Percentiles rank a stretch among this genome's conserved stretches.
Conservation (phyloP, 345 rosid genomes). For the Salix arbutifolia region DNA sequence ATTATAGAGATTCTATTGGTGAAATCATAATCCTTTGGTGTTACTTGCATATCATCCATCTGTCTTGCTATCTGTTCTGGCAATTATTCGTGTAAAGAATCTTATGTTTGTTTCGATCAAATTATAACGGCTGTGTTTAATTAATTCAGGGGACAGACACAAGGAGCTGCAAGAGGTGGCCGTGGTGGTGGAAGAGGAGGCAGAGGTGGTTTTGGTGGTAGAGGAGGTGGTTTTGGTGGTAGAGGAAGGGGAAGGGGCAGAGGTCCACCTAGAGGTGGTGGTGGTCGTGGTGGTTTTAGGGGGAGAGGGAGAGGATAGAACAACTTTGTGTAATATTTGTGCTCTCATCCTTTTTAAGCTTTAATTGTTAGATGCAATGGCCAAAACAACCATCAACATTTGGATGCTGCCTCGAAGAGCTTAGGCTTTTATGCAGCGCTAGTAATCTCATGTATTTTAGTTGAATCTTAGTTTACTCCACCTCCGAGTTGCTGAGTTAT, state of each 20-base stretch:
- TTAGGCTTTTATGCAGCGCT: not conserved
- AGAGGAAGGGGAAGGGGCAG: slow-evolving; percentile 63
- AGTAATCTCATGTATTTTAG: not conserved
- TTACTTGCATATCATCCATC: not conserved
- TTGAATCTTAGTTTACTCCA: not conserved
- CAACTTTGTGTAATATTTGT: slow-evolving; percentile 16
- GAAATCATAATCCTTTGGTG: not conserved
- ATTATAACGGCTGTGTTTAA: not conserved
- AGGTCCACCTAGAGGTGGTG: slow-evolving; percentile 53
- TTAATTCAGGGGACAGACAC: slow-evolving; percentile 24
- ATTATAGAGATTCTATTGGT: not conserved
- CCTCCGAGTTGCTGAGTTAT: not conserved
- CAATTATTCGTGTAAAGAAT: not conserved
- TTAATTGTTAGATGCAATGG: slow-evolving; percentile 8
- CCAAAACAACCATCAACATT: slow-evolving; percentile 10
- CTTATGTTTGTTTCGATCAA: not conserved
- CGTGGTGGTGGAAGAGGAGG: slow-evolving; percentile 22
- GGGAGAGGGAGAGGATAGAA: slow-evolving; percentile 59
- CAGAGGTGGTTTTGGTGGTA: slow-evolving; percentile 14
- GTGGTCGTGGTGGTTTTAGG: slow-evolving; percentile 69
- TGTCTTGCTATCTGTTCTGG: not conserved
- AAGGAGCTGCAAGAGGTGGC: slow-evolving; percentile 18
- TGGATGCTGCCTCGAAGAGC: slow-evolving; percentile 8
- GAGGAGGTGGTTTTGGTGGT: slow-evolving; percentile 53
- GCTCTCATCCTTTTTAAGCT: slow-evolving; percentile 10